Base-by-base conservation (phyloP, 1,284 basidiomycete genomes). In the Austroboletus novae-zelandiae region DNA sequence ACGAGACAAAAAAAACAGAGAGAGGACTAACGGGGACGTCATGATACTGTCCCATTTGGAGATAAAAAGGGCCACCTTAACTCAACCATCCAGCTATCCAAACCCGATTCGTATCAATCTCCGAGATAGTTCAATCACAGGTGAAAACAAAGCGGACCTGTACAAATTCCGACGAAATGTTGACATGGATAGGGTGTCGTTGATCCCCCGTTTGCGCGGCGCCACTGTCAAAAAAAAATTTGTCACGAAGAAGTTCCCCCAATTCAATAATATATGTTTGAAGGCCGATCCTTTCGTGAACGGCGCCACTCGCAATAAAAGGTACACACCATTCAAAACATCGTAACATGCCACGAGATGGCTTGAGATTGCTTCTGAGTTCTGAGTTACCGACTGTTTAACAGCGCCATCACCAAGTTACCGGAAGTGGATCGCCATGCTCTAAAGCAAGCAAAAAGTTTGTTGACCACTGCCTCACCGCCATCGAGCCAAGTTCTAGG, bases 81-180 rank as follows among this genome's bases (percentile, higher is more conserved):
- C 47, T 61, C 58, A 45, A 39, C 43, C 29, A 15, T 39, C 40
- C 40, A 47, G 49, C 48, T 55, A 62, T 40, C 48, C 45, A 65
- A 61, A 57, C 63, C 34, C 55, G 58, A 61, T 59, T 50, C 40
- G 35, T 39, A 43, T 41, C 59, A 50, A 64, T 62, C 57, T 65
- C 61, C 64, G 61, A 61, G 47, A 51, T 59, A 32, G 51, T 46
- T 45, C 50, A 45, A 44, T 62, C 64, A 50, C 27, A 44, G 37
- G 52, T 53, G 45, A 59, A 56, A 57, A 51, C 43, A 11, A 31
- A 37, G 30, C 58, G 56, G 64, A 46, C 44, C 47, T 54, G 34
- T 18, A 35, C 10, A 62, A 59, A 63, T 54, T 53, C 60, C 58
- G 62, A 57, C 56, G 57, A 27, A 34, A 18, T 45, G 43, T 39